phyloP scores from a whole-genome alignment of 1,139 yeast genomes.

The Yamadazyma songkhlaensis region DNA sequence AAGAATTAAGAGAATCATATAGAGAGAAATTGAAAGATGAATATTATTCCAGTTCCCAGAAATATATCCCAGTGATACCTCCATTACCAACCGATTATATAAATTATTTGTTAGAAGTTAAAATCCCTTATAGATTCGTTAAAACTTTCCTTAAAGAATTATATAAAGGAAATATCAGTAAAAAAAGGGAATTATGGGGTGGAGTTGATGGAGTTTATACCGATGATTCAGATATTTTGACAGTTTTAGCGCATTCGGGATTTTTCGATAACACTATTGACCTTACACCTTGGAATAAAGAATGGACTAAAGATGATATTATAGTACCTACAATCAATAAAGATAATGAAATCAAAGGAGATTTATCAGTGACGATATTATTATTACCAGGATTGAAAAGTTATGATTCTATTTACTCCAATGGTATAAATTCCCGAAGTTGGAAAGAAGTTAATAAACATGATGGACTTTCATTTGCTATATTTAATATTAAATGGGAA shows the following conservation, averaged over 20 bases:
- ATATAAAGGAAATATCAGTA: constrained; percentile 30
- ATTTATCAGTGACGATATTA: constrained; percentile 66
- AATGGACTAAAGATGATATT: constrained; percentile 27
- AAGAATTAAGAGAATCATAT: constrained; percentile 28
- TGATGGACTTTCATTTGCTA: constrained; percentile 65
- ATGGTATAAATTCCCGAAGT: constrained; percentile 69
- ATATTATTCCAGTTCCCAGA: constrained; percentile 11
- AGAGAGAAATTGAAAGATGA: constrained; percentile 23
- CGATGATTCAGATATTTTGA: constrained; percentile 84
- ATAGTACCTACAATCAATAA: constrained; percentile 20
- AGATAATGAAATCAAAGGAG: constrained; percentile 38
- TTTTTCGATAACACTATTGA: constrained; percentile 37
- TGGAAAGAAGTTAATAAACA: constrained; percentile 59
- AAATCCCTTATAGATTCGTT: constrained; percentile 52
- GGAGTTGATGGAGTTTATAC: constrained; percentile 76
- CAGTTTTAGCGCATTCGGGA: constrained; percentile 75
- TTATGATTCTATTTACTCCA: constrained; percentile 62
- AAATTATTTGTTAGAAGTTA: constrained; percentile 60
- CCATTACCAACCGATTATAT: constrained; percentile 52
- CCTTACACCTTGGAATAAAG: constrained; percentile 34
- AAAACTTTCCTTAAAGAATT: constrained; percentile 23
- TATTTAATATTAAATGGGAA: constrained; percentile 57
- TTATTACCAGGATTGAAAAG: constrained; percentile 63
- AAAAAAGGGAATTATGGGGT: constrained; percentile 78
- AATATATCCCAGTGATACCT: constrained; percentile 41